Conservation (phyloP, 176 grass and related monocot species). For the Eragrostis curvula region DNA sequence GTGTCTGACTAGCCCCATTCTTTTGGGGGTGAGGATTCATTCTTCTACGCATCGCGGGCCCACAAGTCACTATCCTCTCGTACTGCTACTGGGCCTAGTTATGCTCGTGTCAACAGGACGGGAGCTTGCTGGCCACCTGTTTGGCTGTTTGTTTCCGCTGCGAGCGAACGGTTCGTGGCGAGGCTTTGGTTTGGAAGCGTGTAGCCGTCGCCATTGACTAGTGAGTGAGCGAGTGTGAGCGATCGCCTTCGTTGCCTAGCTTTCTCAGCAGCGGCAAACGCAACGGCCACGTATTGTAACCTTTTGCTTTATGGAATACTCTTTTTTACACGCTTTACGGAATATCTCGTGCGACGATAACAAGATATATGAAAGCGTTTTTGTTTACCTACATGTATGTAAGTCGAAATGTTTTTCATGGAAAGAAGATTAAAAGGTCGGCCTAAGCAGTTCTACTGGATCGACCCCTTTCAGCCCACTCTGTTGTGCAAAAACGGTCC, state of each 20-base stretch:
- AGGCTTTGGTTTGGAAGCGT: background rate
- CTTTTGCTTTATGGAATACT: too few relatives aligned
- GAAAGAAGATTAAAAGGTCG: background rate
- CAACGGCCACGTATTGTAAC: background rate
- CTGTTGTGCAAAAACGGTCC: background rate
- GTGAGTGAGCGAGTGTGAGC: background rate
- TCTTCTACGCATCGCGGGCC: background rate
- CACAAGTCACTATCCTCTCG: background rate
- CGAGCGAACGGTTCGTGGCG: background rate
- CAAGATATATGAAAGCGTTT: too few relatives aligned
- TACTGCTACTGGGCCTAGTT: background rate
- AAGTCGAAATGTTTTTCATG: background rate
- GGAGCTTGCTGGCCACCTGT: background rate
- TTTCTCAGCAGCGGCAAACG: background rate
- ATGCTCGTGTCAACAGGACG: background rate
- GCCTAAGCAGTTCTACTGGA: background rate
- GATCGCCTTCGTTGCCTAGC: background rate
- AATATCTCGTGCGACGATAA: too few relatives aligned
- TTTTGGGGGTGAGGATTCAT: too few relatives aligned
- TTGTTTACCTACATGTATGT: background rate
- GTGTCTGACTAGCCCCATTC: background rate
- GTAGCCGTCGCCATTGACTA: background rate
- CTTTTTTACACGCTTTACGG: too few relatives aligned
- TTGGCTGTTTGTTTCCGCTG: background rate
- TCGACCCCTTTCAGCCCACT: background rate